These are phyloP conservation scores for Verticillium alfalfae DNA, from an alignment of 2,329 filamentous ascomycete genomes.

Conservation along the genomic window DNA sequence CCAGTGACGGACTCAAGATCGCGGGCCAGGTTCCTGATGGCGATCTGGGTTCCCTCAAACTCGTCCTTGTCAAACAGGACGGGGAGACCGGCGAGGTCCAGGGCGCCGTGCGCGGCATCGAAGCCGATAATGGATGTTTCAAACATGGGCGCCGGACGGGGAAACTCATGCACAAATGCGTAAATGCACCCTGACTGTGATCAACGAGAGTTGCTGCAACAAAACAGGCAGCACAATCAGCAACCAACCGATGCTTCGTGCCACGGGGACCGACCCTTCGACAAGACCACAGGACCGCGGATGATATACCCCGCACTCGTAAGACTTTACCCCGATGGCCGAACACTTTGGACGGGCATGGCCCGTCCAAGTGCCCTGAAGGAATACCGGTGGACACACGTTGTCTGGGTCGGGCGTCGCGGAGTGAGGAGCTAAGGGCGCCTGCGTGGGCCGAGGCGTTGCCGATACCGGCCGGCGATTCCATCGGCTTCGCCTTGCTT, in stretches of 20 bases:
- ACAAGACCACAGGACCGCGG: not conserved
- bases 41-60: slow-evolving; percentile 12
- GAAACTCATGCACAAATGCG: not conserved
- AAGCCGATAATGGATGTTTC: slow-evolving; percentile 19
- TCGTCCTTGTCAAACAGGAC: not conserved
- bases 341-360: not conserved
- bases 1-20: slow-evolving; percentile 21
- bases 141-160: slow-evolving; percentile 12
- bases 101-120: slow-evolving; percentile 7
- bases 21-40: slow-evolving; percentile 10
- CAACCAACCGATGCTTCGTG: not conserved
- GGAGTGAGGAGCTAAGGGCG: not conserved
- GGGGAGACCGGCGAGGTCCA: not conserved
- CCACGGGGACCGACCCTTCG: not conserved
- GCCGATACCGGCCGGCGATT: not conserved
- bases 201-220: not conserved
- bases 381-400: not conserved
- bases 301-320: not conserved
- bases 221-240: not conserved
- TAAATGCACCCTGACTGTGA: not conserved
- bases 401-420: not conserved
- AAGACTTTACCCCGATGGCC: not conserved
- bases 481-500: not conserved
- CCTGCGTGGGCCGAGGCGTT: not conserved
- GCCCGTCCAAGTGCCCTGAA: not conserved